Conservation (phyloP, 2,329 filamentous ascomycete species). For the Xylaria sp. region DNA sequence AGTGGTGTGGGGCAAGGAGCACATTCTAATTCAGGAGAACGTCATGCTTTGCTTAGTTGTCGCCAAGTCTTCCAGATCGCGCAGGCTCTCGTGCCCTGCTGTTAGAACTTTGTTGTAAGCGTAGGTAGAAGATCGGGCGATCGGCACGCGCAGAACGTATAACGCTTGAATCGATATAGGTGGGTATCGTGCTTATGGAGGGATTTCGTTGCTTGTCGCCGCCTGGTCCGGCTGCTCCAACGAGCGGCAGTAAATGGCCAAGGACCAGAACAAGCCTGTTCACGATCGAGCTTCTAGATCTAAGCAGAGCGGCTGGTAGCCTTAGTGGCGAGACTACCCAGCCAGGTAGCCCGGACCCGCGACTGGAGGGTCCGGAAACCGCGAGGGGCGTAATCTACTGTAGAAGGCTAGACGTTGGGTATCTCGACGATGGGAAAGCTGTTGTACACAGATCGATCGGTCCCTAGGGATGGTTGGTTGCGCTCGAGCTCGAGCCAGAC, state of each 20-base stretch:
- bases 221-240: neutral
- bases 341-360: neutral
- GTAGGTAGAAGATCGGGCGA: slow-evolving; percentile 4
- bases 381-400: neutral
- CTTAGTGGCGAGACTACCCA: neutral
- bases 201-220: neutral
- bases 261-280: neutral
- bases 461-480: neutral
- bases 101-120: neutral
- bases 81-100: slow-evolving; percentile 3
- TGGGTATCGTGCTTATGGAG: neutral
- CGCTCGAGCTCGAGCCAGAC: neutral
- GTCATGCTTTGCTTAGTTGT: slow-evolving; percentile 21
- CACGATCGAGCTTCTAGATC: neutral
- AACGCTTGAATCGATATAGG: slow-evolving; percentile 9
- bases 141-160: slow-evolving; percentile 18
- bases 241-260: neutral
- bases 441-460: neutral
- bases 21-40: slow-evolving; percentile 25
- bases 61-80: neutral
- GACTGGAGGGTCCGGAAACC: neutral
- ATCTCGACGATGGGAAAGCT: neutral
- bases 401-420: neutral
- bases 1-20: slow-evolving; percentile 15
- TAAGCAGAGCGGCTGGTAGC: neutral